These are phyloP conservation scores for Talaromyces liani DNA, from an alignment of 495 filamentous ascomycete genomes.

Conservation along the genomic window DNA sequence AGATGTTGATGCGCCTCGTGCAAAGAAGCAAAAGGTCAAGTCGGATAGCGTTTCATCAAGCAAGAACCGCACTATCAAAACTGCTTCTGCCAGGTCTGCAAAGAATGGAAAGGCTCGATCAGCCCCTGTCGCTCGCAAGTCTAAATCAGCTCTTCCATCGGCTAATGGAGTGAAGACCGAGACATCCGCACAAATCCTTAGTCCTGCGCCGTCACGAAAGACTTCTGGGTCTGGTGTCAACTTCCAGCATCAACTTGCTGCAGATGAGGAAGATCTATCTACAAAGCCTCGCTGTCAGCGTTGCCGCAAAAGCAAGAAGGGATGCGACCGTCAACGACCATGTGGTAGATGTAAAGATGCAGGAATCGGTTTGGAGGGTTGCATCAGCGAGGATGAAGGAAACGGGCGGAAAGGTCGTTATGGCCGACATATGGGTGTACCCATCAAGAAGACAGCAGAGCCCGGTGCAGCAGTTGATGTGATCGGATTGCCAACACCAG, in stretches of 20 bases:
- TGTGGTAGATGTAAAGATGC: conserved; percentile 95
- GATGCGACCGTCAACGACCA: conserved; percentile 91
- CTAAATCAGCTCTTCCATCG: conserved; percentile 42
- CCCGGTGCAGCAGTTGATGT: conserved; percentile 20
- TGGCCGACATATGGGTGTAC: conserved; percentile 93
- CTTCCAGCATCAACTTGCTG: conserved; percentile 62
- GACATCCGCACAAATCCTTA: conserved; percentile 53
- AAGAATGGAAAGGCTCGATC: conserved; percentile 31
- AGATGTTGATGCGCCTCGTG: conserved; percentile 33
- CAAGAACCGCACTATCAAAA: conserved; percentile 31
- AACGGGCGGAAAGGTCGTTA: conserved; percentile 96
- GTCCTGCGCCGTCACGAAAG: conserved; percentile 70
- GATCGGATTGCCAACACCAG: conserved; percentile 13
- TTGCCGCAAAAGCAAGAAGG: conserved; percentile 98
- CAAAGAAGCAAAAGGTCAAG: conserved; percentile 40
- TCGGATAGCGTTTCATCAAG: conserved; percentile 17
- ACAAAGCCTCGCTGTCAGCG: conserved; percentile 96
- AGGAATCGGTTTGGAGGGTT: conserved; percentile 83
- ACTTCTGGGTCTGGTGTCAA: conserved; percentile 59
- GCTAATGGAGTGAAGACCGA: conserved; percentile 39
- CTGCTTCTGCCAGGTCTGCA: conserved; percentile 28
- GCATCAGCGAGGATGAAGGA: conserved; percentile 92
- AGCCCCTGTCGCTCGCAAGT: conserved; percentile 40
- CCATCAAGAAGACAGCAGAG: conserved; percentile 61
- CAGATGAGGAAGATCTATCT: conserved; percentile 83